Evolutionary conservation across 2,329 filamentous ascomycete genomes (phyloP), one percentile per base, ranked within the genome.

Genomic region (Hymenoscyphus infarciens): DNA sequence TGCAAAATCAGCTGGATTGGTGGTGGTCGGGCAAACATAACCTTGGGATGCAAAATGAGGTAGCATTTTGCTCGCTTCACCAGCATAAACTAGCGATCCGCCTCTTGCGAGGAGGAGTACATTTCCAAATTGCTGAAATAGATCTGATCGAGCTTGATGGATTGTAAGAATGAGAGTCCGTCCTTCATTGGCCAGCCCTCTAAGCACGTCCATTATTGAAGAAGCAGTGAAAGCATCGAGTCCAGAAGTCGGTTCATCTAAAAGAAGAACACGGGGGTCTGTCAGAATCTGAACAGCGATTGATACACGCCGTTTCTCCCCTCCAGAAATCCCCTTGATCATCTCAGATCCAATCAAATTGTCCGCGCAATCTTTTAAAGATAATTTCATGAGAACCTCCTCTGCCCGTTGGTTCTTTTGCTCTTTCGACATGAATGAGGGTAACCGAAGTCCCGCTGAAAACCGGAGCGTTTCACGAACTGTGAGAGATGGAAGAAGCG

Each of bases 281-380:
- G 88, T 92, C 11, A 93, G 79, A 6, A 92, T 87, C 68, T 93
- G 90, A 0, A 92, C 85, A 0, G 89, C 90, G 64, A 93, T 92
- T 2, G 87, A 89, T 5, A 92, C 88, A 61, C 90, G 83, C 2
- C 90, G 82, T 75, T 92, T 92, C 74, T 93, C 89, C 19, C 90
- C 90, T 2, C 90, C 90, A 8, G 88, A 91, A 33, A 93, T 92
- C 0, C 90, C 89, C 72, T 92, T 92, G 67, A 90, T 81, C 3
- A 90, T 74, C 8, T 90, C 87, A 62, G 83, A 88, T 2, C 90
- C 90, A 8, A 93, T 83, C 0, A 92, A 74, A 60, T 89, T 91
- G 70, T 92, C 85, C 0, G 89, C 90, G 66, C 89, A 92, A 67
- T 92, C 89, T 69, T 91, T 91, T 3, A 92, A 75, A 0, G 90